phyloP scores from a whole-genome alignment of 164 flowering plant genomes.

The Litsea cubeba region DNA sequence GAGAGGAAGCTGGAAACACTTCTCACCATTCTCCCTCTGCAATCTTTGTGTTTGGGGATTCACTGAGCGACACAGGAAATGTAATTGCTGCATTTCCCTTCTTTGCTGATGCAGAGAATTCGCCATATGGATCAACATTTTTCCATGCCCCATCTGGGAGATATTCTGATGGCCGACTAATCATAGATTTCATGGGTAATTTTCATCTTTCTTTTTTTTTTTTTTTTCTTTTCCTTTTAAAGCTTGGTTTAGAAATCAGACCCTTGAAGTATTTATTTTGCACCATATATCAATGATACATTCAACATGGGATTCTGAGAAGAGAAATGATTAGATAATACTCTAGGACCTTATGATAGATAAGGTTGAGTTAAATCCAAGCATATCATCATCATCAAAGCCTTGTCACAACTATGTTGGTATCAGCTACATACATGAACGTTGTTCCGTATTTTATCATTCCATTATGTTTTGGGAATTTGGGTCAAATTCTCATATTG shows the following conservation, averaged over 20 bases:
- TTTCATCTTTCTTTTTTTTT: neutral
- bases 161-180: slow-evolving; percentile 47
- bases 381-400: too few species aligned
- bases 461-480: too few species aligned
- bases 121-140: slow-evolving; percentile 42
- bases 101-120: slow-evolving; percentile 24
- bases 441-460: too few species aligned
- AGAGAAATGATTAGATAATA: too few species aligned
- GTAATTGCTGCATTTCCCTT: slow-evolving; percentile 36
- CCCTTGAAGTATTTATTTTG: too few species aligned
- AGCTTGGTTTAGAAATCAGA: neutral
- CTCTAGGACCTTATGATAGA: too few species aligned
- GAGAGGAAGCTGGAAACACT: neutral
- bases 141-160: slow-evolving; percentile 47
- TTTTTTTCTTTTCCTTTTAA: neutral
- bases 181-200: slow-evolving; percentile 15
- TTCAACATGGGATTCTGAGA: too few species aligned
- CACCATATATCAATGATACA: too few species aligned
- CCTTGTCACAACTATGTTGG: too few species aligned
- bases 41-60: slow-evolving; percentile 56
- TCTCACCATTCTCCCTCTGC: slow-evolving; percentile 10
- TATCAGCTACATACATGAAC: too few species aligned
- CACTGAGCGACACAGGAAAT: slow-evolving; percentile 58
- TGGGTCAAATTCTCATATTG: too few species aligned
- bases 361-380: too few species aligned